Evolutionary conservation across 331 rosid genomes (phyloP), one percentile per base, ranked within the genome.

Genomic region (Cydonia oblonga): DNA sequence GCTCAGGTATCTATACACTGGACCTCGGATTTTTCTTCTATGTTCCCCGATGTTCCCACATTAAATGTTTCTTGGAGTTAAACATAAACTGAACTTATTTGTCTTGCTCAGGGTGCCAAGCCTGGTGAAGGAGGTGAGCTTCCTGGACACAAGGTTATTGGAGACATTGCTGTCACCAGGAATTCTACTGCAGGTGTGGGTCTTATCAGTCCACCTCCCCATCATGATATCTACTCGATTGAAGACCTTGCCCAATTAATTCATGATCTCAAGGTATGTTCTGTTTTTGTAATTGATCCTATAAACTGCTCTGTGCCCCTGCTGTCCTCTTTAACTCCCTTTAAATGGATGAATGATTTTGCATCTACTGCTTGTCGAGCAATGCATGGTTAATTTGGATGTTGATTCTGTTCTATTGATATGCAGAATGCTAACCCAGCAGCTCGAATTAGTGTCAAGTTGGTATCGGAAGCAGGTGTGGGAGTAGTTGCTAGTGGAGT

Each of bases 71-170:
- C 56, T 51, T 51, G 56, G 56, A 18, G 56, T 2, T 18, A 7
- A 38, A 18, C 4, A 2, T 44, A 28, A 75, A 68, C 51, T 74
- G 70, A 74, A 62, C 66, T 75, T 71, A 51, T 72, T 72, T 54
- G 22, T 51, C 22, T 51, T n/a, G 26, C 24, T 15, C 71, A 93
- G 98, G 98, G 98, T 52, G 98, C 97, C 76, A 93, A 91, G 81
- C 98, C 97, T 38, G 98, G 98, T 65, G 97, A 93, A 77, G 98
- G 98, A 65, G 98, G 97, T 64, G 98, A 93, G 80, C 98, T 93
- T 81, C 98, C 98, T 46, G 98, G 98, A 19, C 96, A 93, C 85
- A 93, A 93, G 86, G 98, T 93, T 74, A 69, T 86, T 13, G 97
- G 98, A 75, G 98, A 93, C 79, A 93, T 91, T 70, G 96, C 98